phyloP scores from a whole-genome alignment of 345 rosid species.

The Raphanus sativus region DNA sequence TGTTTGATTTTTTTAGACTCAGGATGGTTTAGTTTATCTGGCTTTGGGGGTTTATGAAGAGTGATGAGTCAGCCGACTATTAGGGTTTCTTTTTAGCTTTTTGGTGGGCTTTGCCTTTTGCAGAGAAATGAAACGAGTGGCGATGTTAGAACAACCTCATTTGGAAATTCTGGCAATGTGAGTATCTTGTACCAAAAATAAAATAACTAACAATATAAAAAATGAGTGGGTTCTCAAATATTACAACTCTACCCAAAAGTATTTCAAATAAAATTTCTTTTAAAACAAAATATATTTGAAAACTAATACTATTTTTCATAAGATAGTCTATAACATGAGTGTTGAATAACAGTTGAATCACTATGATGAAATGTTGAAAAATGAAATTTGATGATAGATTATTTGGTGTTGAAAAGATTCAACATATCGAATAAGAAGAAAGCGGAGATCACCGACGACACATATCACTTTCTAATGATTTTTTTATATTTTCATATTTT shows the following conservation, averaged over 20 bases:
- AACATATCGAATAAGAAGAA: too few relatives aligned
- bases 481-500: too few relatives aligned
- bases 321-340: too few relatives aligned
- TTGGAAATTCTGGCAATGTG: background rate
- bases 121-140: slow-evolving; percentile 19
- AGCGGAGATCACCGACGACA: too few relatives aligned
- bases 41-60: slow-evolving; percentile 40
- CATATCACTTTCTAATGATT: too few relatives aligned
- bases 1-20: slow-evolving; percentile 23
- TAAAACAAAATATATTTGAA: background rate
- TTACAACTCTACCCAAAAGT: background rate
- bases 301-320: too few relatives aligned
- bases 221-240: background rate
- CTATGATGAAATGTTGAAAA: too few relatives aligned
- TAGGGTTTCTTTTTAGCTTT: slow-evolving; percentile 36
- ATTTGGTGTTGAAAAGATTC: too few relatives aligned
- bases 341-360: too few relatives aligned
- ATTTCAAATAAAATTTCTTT: background rate
- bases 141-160: background rate
- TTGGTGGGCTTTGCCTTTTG: slow-evolving; percentile 18
- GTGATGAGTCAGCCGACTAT: slow-evolving; percentile 21
- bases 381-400: too few relatives aligned
- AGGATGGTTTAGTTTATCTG: slow-evolving; percentile 26
- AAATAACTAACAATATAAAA: background rate
- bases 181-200: background rate